Percentiles rank a stretch among this genome's conserved stretches.
Conservation (phyloP, 1,139 yeast species). For the Debaryomyces robertsiae region DNA sequence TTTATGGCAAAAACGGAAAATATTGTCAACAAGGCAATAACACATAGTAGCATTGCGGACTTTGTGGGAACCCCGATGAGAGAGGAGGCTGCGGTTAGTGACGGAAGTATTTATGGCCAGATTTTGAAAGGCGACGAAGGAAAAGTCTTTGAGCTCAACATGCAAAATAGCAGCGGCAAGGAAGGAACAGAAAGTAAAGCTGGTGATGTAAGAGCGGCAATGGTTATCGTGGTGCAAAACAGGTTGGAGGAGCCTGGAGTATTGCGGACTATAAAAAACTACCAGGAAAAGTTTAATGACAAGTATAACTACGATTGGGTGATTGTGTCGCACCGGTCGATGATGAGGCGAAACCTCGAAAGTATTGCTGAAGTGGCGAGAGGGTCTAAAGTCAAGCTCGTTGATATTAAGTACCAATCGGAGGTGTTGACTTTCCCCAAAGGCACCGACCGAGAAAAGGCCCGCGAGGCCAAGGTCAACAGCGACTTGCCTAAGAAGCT, state of each 20-base stretch:
- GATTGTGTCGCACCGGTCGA: constrained; percentile 13
- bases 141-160: not conserved
- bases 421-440: constrained; percentile 11
- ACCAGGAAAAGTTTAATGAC: constrained; percentile 23
- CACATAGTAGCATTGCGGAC: no score
- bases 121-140: not conserved
- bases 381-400: constrained; percentile 31
- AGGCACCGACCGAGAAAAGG: constrained; percentile 56
- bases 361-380: constrained; percentile 8
- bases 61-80: no score
- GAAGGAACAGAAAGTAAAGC: not conserved
- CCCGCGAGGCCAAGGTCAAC: constrained; percentile 40
- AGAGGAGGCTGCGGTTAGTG: not conserved
- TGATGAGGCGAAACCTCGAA: constrained; percentile 6
- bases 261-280: constrained; percentile 19
- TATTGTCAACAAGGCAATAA: no score
- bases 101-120: not conserved
- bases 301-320: constrained; percentile 23
- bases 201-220: constrained; percentile 13
- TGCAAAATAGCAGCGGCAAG: no score
- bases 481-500: constrained; percentile 37
- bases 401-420: constrained; percentile 37
- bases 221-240: constrained; percentile 15
- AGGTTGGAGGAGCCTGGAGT: constrained; percentile 13
- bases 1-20: no score